These are phyloP conservation scores for Aspergillus sp. DNA, from an alignment of 2,329 filamentous ascomycete species.

Conservation along the genomic window DNA sequence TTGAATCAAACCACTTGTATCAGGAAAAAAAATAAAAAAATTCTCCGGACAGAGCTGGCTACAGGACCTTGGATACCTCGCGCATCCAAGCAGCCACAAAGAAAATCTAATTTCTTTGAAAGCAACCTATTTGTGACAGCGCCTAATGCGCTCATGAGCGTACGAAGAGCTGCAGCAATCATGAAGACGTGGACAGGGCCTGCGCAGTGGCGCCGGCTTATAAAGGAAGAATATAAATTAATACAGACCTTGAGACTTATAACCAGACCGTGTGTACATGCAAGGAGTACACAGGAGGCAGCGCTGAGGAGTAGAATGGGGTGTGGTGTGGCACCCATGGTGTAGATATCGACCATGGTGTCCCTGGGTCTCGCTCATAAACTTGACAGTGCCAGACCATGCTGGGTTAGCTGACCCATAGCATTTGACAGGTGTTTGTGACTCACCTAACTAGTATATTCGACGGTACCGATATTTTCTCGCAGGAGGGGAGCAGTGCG, in stretches of 20 bases:
- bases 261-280: conserved; percentile 66
- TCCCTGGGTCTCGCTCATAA: conserved; percentile 40
- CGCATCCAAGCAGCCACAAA: conserved; percentile 58
- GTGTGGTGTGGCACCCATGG: conserved; percentile 15
- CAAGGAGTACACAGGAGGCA: conserved; percentile 52
- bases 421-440: not conserved
- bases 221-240: conserved; percentile 62
- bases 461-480: conserved; percentile 29
- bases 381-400: conserved; percentile 30
- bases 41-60: conserved; percentile 39
- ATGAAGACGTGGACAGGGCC: conserved; percentile 50
- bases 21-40: conserved; percentile 26
- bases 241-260: conserved; percentile 60
- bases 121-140: conserved; percentile 66
- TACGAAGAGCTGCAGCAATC: conserved; percentile 49
- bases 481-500: conserved; percentile 32
- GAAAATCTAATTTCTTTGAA: conserved; percentile 58
- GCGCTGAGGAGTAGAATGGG: conserved; percentile 58
- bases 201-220: conserved; percentile 65
- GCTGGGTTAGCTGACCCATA: not conserved
- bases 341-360: conserved; percentile 20
- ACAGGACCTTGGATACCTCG: conserved; percentile 40
- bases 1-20: conserved; percentile 43
- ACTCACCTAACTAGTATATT: conserved; percentile 22
- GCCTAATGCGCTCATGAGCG: conserved; percentile 67